These are phyloP conservation scores for Fraxinus ornus DNA, from an alignment of 305 asterid species.

Conservation along the genomic window DNA sequence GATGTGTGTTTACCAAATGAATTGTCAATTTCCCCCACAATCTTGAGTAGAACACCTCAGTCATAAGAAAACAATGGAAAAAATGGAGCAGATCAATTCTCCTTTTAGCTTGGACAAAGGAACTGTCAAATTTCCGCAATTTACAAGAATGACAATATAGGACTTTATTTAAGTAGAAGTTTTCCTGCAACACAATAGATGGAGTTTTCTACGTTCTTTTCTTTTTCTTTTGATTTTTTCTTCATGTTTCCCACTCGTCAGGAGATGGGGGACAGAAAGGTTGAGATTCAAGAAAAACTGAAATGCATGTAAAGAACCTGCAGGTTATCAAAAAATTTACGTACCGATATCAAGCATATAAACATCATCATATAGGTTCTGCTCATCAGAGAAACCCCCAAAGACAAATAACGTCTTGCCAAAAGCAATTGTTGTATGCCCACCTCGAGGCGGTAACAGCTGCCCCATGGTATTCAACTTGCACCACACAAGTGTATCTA, in stretches of 20 bases:
- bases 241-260: not conserved
- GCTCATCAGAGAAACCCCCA: constrained; percentile 93
- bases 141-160: not conserved
- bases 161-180: not conserved
- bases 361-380: constrained; percentile 78
- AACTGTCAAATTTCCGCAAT: not conserved
- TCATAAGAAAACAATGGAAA: not conserved
- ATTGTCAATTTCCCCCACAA: not conserved
- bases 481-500: constrained; percentile 90
- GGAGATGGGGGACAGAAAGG: not conserved
- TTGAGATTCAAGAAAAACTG: not conserved
- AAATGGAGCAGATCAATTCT: not conserved
- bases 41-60: not conserved
- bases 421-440: constrained; percentile 81
- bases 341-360: constrained; percentile 87
- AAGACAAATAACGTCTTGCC: constrained; percentile 81
- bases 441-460: constrained; percentile 91
- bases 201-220: not conserved
- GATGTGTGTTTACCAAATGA: not conserved
- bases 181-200: not conserved
- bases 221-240: not conserved
- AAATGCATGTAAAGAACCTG: not conserved
- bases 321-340: constrained; percentile 23
- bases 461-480: constrained; percentile 84
- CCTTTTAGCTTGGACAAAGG: not conserved